Conservation (phyloP, 2,329 filamentous ascomycete genomes). For the Tricladium varicosporioides region DNA sequence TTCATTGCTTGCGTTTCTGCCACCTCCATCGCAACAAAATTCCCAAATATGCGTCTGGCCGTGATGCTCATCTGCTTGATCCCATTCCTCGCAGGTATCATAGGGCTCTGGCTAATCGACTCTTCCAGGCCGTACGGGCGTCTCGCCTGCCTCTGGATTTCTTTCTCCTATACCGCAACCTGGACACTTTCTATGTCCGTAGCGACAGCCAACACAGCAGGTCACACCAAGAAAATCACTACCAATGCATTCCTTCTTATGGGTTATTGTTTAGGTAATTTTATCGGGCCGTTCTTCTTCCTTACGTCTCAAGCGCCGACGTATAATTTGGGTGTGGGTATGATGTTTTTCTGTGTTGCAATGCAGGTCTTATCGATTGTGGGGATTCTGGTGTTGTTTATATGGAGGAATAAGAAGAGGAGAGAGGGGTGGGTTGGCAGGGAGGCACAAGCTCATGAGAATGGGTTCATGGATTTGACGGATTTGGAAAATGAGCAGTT, state of each 20-base stretch:
- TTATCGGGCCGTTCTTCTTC: conserved; percentile 38
- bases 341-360: conserved; percentile 28
- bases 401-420: neutral
- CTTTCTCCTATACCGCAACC: neutral
- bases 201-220: conserved; percentile 38
- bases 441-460: conserved; percentile 44
- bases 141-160: neutral
- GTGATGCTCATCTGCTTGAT: neutral
- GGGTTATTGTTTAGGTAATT: conserved; percentile 47
- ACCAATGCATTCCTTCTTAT: conserved; percentile 41
- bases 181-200: neutral
- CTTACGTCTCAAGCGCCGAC: conserved; percentile 6
- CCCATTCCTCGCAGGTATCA: neutral
- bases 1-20: neutral
- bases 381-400: neutral
- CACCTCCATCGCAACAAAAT: neutral
- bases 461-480: conserved; percentile 30
- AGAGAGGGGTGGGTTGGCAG: neutral
- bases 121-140: neutral
- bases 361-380: neutral
- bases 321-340: conserved; percentile 27
- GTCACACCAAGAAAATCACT: conserved; percentile 45
- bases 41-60: neutral
- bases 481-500: conserved; percentile 26
- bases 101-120: neutral